phyloP scores from a whole-genome alignment of 2,329 filamentous ascomycete species.

The Aureobasidium musti region DNA sequence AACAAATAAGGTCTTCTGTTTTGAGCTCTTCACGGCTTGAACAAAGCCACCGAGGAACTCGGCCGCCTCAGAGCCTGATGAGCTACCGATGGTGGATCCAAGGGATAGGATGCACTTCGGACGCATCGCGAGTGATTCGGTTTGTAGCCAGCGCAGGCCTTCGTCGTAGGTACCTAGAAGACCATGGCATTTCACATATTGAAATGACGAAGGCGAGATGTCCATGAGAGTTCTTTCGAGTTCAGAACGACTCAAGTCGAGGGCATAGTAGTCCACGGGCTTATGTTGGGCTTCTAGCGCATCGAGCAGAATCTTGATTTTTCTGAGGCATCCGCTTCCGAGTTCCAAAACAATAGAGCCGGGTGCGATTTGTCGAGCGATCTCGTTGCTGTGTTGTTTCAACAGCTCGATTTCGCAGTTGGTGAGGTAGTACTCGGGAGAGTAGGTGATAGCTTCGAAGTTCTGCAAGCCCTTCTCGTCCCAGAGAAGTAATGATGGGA shows the following conservation, averaged over 20 bases:
- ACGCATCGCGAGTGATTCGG: background rate
- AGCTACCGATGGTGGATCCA: slow-evolving; percentile 5
- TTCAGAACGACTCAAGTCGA: slow-evolving; percentile 5
- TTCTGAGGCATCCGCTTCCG: slow-evolving; percentile 14
- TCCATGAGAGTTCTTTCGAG: slow-evolving; percentile 3
- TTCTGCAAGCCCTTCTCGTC: slow-evolving; percentile 16
- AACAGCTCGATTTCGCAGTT: slow-evolving; percentile 11
- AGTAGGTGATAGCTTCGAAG: slow-evolving; percentile 14
- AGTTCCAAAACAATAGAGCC: slow-evolving; percentile 1
- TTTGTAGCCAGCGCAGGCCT: background rate
- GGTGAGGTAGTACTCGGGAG: slow-evolving; percentile 19
- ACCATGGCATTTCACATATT: slow-evolving; percentile 8
- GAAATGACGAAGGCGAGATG: slow-evolving; percentile 7
- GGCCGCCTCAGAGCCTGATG: background rate
- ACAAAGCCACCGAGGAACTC: background rate
- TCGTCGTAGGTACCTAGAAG: slow-evolving; percentile 16
- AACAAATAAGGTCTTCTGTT: background rate
- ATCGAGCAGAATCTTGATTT: slow-evolving; percentile 18
- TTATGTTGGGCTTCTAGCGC: slow-evolving; percentile 1
- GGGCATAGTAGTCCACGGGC: slow-evolving; percentile 11
- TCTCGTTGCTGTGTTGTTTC: slow-evolving; percentile 1
- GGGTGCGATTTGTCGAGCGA: background rate
- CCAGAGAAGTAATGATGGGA: slow-evolving; percentile 15
- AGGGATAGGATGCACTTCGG: slow-evolving; percentile 16
- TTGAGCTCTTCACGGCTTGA: background rate